Base-by-base conservation (phyloP, 257 asterid genomes). In the Vinca minor region DNA sequence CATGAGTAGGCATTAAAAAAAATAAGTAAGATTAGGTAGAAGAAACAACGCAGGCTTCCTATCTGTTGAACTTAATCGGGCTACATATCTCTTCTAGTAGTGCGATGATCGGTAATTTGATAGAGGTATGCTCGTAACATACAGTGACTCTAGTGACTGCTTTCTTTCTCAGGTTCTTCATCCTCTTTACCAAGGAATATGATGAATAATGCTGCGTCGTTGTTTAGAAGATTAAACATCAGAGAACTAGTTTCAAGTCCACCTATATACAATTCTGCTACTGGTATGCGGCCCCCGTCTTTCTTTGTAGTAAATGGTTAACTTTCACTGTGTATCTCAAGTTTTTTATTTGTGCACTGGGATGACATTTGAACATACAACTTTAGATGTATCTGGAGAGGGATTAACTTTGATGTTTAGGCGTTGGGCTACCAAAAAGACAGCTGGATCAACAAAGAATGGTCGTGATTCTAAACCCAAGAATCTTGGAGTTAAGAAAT, bases 401-500 rank as follows among this genome's bases (percentile, higher is more conserved):
- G 96, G 98, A 53, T 69, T 91, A 64, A 82, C 88, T 83, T 71
- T 91, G 76, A 71, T 86, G 31, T 80, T 88, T 77, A 80, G 83
- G 79, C 84, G 98, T 29, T 91, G 94, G 96, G 98, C 98, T 42
- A 81, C 91, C 56, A 91, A 91, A 45, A 91, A 88, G 77, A 84
- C 95, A 41, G 91, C 91, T 34, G 96, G 98, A 65, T 88, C 96
- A 67, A 82, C 98, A 13, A 91, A 88, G 85, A 86, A 91, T 67
- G 96, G 98, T 35, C 87, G 96, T 47, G 91, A 88, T 76, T 91
- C 96, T 8, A 68, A 79, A 66, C 98, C 96, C 42, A 88, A 88
- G 74, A 82, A 77, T 85, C 95, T 86, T 28, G 96, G 94, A 26
- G 94, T 91, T 50, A 91, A 91, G 69, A 91, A 91, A 79, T 91